Evolutionary conservation across 306 rosid genomes (phyloP).

Genomic region (Rosa rugosa): DNA sequence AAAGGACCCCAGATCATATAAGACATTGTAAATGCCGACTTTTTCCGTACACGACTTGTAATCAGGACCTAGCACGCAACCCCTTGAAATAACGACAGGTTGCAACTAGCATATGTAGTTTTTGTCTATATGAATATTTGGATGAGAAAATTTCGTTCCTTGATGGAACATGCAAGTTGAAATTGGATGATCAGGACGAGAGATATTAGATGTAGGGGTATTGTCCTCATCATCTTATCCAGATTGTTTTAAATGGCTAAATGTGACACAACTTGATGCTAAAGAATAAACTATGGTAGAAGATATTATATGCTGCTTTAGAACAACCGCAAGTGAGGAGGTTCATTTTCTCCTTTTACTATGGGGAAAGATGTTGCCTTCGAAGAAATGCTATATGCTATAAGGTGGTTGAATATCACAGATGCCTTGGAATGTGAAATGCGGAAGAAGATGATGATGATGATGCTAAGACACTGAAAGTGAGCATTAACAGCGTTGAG

Average conservation of each 20-base stretch:
- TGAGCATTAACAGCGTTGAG: not conserved
- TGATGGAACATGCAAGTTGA: conserved; percentile 10
- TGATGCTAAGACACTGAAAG: not conserved
- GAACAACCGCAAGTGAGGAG: not conserved
- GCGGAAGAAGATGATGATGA: not conserved
- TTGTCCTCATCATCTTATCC: not conserved
- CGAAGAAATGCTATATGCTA: not conserved
- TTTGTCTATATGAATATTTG: not conserved
- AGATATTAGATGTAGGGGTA: not conserved
- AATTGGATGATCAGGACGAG: not conserved
- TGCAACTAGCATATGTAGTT: not conserved
- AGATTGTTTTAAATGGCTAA: not conserved
- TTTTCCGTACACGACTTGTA: conserved; percentile 1
- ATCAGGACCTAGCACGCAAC: not conserved
- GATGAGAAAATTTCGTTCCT: no score
- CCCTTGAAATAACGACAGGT: not conserved
- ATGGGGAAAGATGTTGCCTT: not conserved
- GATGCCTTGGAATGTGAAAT: not conserved
- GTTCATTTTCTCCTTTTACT: not conserved
- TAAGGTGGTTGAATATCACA: not conserved
- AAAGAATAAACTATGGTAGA: not conserved
- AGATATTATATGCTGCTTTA: not conserved
- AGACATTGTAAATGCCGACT: not conserved
- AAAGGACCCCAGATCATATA: not conserved
- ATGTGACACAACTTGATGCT: not conserved